Conservation (phyloP, 768 basidiomycete genomes). For the Leccinum pellstonianum region DNA sequence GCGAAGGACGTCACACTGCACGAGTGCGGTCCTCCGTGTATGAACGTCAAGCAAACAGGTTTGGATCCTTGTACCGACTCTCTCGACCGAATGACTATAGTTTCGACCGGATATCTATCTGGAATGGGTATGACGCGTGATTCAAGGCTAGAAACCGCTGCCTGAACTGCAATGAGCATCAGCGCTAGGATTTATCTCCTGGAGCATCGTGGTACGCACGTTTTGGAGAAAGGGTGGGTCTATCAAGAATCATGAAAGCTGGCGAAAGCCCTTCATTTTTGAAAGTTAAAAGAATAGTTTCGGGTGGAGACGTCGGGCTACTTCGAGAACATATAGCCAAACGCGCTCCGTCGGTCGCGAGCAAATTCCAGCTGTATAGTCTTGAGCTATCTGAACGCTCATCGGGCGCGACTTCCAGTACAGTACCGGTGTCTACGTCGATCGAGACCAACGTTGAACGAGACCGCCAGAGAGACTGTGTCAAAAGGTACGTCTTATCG, state of each 20-base stretch:
- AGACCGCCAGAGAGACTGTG: slow-evolving; percentile 55
- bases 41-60: slow-evolving; percentile 50
- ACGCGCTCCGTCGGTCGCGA: slow-evolving; percentile 44
- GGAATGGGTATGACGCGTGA: slow-evolving; percentile 51
- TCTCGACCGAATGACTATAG: slow-evolving; percentile 46
- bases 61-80: slow-evolving; percentile 16
- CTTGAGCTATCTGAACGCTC: slow-evolving; percentile 6
- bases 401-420: slow-evolving; percentile 33
- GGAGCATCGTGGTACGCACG: slow-evolving; percentile 34
- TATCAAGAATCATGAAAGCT: slow-evolving; percentile 38
- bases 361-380: slow-evolving; percentile 54
- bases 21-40: slow-evolving; percentile 67
- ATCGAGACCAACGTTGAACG: slow-evolving; percentile 50
- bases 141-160: slow-evolving; percentile 41
- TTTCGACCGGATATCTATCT: slow-evolving; percentile 48
- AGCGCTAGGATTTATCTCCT: not conserved
- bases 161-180: slow-evolving; percentile 37
- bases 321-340: slow-evolving; percentile 52
- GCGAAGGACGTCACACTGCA: slow-evolving; percentile 48
- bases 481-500: slow-evolving; percentile 25
- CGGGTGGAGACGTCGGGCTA: slow-evolving; percentile 43
- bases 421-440: slow-evolving; percentile 38
- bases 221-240: slow-evolving; percentile 38
- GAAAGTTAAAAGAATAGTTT: slow-evolving; percentile 49
- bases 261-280: slow-evolving; percentile 7